Conservation (phyloP, 495 filamentous ascomycete genomes). For the Aspergillus ellipticus region DNA sequence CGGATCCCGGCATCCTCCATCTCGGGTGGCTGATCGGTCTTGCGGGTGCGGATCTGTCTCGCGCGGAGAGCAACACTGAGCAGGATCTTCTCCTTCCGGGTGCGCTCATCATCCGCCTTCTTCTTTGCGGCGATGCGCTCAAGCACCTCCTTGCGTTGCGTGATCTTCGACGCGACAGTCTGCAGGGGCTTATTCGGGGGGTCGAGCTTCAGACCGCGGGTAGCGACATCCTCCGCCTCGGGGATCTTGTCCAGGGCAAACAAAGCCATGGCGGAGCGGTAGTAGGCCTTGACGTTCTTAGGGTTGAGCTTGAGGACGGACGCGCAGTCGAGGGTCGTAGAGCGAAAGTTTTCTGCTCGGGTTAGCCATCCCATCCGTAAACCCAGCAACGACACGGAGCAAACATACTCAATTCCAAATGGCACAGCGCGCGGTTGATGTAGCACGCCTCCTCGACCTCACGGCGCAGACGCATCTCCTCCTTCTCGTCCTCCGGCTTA, state of each 20-base stretch:
- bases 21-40: slow-evolving; percentile 70
- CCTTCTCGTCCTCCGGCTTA: slow-evolving; percentile 40
- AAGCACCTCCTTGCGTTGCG: slow-evolving; percentile 41
- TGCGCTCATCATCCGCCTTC: slow-evolving; percentile 47
- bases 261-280: slow-evolving; percentile 74
- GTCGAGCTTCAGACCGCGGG: slow-evolving; percentile 67
- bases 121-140: slow-evolving; percentile 37
- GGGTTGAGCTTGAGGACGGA: slow-evolving; percentile 74
- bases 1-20: slow-evolving; percentile 72
- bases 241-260: slow-evolving; percentile 65
- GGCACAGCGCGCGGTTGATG: slow-evolving; percentile 82
- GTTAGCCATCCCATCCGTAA: slow-evolving; percentile 8
- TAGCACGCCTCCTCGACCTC: slow-evolving; percentile 69
- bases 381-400: not conserved
- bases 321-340: slow-evolving; percentile 76
- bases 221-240: slow-evolving; percentile 73
- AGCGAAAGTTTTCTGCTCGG: slow-evolving; percentile 70
- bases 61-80: slow-evolving; percentile 69
- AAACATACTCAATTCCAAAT: slow-evolving; percentile 65
- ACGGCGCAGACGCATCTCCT: slow-evolving; percentile 55
- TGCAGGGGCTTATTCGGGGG: slow-evolving; percentile 56
- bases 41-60: slow-evolving; percentile 62
- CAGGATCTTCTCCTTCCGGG: slow-evolving; percentile 53
- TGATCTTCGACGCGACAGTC: slow-evolving; percentile 50
- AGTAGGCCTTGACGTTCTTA: slow-evolving; percentile 80